Evolutionary conservation across 2,329 filamentous ascomycete genomes (phyloP).

Genomic region (Colletotrichum camelliae): DNA sequence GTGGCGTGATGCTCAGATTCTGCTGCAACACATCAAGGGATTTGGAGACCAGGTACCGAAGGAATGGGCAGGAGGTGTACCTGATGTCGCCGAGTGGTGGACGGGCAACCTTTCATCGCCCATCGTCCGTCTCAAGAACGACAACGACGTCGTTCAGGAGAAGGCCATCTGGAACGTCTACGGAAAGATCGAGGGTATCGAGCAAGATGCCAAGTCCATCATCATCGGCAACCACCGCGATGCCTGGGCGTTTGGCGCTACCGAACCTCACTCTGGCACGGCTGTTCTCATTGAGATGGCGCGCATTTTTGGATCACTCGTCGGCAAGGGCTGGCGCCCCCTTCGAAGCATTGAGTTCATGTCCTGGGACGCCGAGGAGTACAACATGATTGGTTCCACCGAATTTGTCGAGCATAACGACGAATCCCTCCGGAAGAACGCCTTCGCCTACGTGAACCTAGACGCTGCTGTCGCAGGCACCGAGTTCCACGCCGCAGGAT

Average conservation of each 20-base stretch:
- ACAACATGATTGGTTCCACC: constrained; percentile 92
- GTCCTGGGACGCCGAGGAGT: constrained; percentile 94
- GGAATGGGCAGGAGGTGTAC: constrained; percentile 79
- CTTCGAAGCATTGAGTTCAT: constrained; percentile 96
- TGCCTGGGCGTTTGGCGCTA: constrained; percentile 87
- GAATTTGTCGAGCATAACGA: constrained; percentile 91
- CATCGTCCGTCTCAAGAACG: constrained; percentile 80
- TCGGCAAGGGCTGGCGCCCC: constrained; percentile 82
- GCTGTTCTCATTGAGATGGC: constrained; percentile 91
- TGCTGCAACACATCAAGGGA: constrained; percentile 79
- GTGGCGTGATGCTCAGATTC: constrained; percentile 84
- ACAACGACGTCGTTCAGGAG: constrained; percentile 82
- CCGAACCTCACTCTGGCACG: constrained; percentile 85
- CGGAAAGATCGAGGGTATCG: constrained; percentile 81
- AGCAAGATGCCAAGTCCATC: constrained; percentile 82
- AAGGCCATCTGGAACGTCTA: constrained; percentile 94
- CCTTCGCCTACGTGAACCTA: constrained; percentile 89
- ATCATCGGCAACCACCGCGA: constrained; percentile 95
- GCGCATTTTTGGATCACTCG: constrained; percentile 81
- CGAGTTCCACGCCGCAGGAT: constrained; percentile 79
- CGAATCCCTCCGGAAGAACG: constrained; percentile 74
- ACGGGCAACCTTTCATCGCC: constrained; percentile 78
- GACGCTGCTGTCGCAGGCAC: constrained; percentile 80
- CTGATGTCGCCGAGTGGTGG: constrained; percentile 75
- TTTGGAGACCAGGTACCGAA: constrained; percentile 72